These are phyloP conservation scores for Solanum arcanum DNA, from an alignment of 257 asterid species.

Conservation along the genomic window DNA sequence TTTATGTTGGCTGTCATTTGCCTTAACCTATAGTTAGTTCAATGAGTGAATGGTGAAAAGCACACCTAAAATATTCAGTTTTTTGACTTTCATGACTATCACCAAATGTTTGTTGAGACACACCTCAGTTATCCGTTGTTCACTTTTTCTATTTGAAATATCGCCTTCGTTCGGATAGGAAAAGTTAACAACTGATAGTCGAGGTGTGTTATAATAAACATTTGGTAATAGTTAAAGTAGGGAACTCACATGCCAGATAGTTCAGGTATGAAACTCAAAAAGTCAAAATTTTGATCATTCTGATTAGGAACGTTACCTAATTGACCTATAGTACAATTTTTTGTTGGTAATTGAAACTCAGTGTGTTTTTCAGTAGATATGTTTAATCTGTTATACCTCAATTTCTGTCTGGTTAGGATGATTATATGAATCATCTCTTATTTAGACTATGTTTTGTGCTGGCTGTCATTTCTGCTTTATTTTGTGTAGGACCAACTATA, in stretches of 20 bases:
- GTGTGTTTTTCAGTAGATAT: not conserved
- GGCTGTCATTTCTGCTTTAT: not conserved
- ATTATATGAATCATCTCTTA: not conserved
- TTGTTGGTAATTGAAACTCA: not conserved
- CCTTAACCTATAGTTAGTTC: slow-evolving; percentile 39
- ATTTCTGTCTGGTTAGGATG: not conserved
- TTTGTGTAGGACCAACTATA: not conserved
- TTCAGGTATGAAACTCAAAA: not conserved
- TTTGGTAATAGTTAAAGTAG: not conserved
- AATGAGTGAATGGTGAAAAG: not conserved
- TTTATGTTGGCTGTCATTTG: not conserved
- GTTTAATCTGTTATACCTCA: not conserved
- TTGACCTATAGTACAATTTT: not conserved
- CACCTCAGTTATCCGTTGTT: not conserved
- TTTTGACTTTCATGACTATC: not conserved
- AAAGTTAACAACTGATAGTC: not conserved
- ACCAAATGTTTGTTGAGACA: not conserved
- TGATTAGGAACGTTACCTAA: not conserved
- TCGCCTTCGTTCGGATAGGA: not conserved
- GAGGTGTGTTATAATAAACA: not conserved
- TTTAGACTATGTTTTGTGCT: not conserved
- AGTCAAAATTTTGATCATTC: not conserved
- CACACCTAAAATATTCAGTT: not conserved
- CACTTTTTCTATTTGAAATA: not conserved
- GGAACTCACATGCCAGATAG: not conserved